Conservation (phyloP, 2,329 filamentous ascomycete genomes). For the Sarocladiaceae sp. region DNA sequence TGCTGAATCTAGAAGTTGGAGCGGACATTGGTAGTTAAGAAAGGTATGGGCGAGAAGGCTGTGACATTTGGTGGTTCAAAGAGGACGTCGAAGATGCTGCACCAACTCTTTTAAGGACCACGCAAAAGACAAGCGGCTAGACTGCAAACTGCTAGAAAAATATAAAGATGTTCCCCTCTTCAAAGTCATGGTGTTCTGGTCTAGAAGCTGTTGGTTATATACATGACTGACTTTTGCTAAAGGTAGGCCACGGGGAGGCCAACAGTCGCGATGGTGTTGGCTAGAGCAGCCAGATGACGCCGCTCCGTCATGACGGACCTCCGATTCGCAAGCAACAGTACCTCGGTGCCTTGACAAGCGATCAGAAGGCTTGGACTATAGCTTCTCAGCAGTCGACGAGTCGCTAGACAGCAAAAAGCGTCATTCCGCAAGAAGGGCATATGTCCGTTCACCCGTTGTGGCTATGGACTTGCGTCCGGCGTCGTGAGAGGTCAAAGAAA, state of each 20-base stretch:
- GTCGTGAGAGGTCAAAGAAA: too few relatives aligned
- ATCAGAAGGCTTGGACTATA: too few relatives aligned
- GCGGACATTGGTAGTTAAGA: conserved; percentile 31
- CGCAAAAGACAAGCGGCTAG: background rate
- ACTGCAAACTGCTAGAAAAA: too few relatives aligned
- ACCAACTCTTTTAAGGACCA: conserved; percentile 1
- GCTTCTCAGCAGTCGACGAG: background rate
- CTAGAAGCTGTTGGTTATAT: conserved; percentile 5
- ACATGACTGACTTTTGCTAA: background rate
- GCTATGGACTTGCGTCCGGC: background rate
- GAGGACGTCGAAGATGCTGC: background rate
- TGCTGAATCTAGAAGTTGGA: conserved; percentile 29
- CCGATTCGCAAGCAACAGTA: background rate
- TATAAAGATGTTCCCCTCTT: background rate
- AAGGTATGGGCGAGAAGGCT: too few relatives aligned
- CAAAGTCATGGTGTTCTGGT: too few relatives aligned
- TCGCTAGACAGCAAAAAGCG: background rate
- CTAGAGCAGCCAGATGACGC: background rate
- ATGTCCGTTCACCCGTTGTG: background rate
- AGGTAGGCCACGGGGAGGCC: background rate
- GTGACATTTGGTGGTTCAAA: background rate
- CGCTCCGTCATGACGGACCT: background rate
- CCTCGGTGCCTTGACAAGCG: background rate
- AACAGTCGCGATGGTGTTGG: background rate
- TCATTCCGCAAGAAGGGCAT: background rate